Evolutionary conservation across 805 yeast genomes (phyloP).

Genomic region (Candida lessepsii): DNA sequence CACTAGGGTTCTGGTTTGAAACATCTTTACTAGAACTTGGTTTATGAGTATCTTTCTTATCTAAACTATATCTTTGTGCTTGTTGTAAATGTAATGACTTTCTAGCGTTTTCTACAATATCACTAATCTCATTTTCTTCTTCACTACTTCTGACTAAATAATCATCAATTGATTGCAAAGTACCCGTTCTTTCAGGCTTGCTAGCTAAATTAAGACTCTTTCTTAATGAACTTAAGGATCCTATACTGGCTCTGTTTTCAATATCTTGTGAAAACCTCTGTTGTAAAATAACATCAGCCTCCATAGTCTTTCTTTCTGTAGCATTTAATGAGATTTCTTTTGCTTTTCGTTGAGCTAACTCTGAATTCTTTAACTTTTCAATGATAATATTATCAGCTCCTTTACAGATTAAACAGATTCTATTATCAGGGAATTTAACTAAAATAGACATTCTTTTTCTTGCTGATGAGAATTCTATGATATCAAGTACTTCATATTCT

Average conservation of each 20-base stretch:
- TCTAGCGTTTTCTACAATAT: constrained; percentile 52
- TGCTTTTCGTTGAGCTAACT: constrained; percentile 61
- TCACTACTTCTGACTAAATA: constrained; percentile 38
- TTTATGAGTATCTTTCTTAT: constrained; percentile 10
- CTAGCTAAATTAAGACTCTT: constrained; percentile 24
- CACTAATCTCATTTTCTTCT: constrained; percentile 53
- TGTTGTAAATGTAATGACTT: constrained; percentile 62
- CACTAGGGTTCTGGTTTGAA: neutral
- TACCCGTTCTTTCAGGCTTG: constrained; percentile 11
- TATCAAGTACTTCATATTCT: constrained; percentile 70
- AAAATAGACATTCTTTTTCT: constrained; percentile 95
- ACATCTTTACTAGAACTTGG: constrained; percentile 1
- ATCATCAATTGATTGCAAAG: constrained; percentile 49
- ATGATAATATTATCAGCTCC: constrained; percentile 94
- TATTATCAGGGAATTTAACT: constrained; percentile 70
- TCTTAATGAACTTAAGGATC: constrained; percentile 32
- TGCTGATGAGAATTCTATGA: constrained; percentile 79
- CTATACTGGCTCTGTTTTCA: constrained; percentile 23
- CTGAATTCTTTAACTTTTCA: constrained; percentile 61
- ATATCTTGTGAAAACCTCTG: constrained; percentile 43
- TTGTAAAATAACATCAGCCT: constrained; percentile 72
- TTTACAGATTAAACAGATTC: constrained; percentile 78
- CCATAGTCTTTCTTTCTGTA: constrained; percentile 64
- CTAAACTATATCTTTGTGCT: constrained; percentile 49
- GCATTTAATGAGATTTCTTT: constrained; percentile 60